These are phyloP conservation scores for Penicillium argentinense DNA, from an alignment of 495 filamentous ascomycete genomes.

Conservation along the genomic window DNA sequence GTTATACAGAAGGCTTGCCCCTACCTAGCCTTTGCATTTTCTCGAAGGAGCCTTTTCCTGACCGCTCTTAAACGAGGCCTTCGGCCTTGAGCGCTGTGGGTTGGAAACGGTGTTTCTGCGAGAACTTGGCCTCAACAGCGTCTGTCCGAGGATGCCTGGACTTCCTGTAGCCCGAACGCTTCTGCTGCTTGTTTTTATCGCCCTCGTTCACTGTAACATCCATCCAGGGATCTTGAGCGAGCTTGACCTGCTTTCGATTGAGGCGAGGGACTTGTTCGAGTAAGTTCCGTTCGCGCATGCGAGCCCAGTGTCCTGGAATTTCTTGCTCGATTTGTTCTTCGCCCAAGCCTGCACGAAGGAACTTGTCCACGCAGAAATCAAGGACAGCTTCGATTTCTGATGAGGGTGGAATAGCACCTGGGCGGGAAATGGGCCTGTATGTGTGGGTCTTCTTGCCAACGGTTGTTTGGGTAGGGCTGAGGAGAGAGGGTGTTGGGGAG, in stretches of 20 bases:
- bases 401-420: conserved; percentile 9
- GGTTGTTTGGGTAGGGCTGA: background rate
- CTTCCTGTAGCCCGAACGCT: no score
- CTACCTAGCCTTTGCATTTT: no score
- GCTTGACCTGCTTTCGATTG: background rate
- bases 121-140: no score
- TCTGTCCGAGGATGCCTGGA: no score
- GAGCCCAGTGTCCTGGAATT: conserved; percentile 28
- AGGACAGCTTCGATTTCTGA: conserved; percentile 25
- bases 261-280: background rate
- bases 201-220: no score
- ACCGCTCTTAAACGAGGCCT: no score
- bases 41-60: no score
- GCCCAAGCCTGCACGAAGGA: conserved; percentile 29
- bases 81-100: no score
- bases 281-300: conserved; percentile 14
- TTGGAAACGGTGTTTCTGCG: no score
- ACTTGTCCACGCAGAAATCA: conserved; percentile 38
- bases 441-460: background rate
- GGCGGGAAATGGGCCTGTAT: background rate
- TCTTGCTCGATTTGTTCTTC: conserved; percentile 38
- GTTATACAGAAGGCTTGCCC: no score
- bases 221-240: conserved; percentile 14
- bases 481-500: conserved; percentile 4
- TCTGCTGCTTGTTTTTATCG: no score